phyloP scores from a whole-genome alignment of 257 asterid species.

The Solanum bulbocastanum region DNA sequence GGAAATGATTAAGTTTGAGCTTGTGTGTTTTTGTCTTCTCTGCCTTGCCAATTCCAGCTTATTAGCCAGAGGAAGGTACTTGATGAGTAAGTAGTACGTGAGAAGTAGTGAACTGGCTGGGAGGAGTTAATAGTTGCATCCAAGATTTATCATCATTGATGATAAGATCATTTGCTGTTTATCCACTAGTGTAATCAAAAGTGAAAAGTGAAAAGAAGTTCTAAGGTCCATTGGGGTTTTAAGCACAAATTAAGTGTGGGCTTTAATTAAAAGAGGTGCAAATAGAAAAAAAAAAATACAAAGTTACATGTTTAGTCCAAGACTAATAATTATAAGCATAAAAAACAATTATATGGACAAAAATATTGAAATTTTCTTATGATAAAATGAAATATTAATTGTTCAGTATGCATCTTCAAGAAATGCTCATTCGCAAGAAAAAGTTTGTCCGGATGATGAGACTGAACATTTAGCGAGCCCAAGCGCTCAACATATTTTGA shows the following conservation, averaged over 20 bases:
- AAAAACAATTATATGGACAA: background rate
- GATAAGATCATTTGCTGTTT: background rate
- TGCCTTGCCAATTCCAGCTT: background rate
- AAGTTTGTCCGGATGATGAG: background rate
- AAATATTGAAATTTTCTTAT: background rate
- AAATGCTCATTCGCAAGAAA: background rate
- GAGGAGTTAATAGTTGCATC: background rate
- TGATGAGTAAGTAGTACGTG: background rate
- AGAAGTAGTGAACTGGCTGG: background rate
- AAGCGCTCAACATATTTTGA: background rate
- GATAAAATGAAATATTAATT: background rate
- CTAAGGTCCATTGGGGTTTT: background rate
- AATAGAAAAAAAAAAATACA: background rate
- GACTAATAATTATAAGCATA: background rate
- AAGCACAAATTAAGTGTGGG: background rate
- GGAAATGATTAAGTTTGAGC: background rate
- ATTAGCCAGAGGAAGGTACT: background rate
- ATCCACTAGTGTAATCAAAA: background rate
- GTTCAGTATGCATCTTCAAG: background rate
- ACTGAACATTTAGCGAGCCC: background rate
- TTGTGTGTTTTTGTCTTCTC: background rate
- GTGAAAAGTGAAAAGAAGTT: background rate
- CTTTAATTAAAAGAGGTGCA: background rate
- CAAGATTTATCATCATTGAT: background rate
- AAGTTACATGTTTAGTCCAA: background rate